phyloP scores from a whole-genome alignment of 2,329 filamentous ascomycete species.

The Xylogone sp. region DNA sequence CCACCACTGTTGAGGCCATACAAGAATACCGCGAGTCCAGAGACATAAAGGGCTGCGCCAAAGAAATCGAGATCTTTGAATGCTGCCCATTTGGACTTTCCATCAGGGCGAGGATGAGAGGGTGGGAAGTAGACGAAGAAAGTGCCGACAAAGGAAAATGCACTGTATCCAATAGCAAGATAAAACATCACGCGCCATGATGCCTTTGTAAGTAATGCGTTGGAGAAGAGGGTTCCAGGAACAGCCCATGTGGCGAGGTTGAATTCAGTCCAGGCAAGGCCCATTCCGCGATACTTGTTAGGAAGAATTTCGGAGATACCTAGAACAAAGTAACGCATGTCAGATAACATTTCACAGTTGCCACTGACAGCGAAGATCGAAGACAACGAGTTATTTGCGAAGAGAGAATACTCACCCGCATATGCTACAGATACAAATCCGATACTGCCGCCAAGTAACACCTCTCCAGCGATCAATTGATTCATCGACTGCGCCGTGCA shows the following conservation, averaged over 20 bases:
- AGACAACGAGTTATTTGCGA: neutral
- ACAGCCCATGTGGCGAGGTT: conserved; percentile 22
- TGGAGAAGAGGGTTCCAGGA: conserved; percentile 25
- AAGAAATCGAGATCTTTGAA: conserved; percentile 29
- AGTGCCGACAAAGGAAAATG: conserved; percentile 40
- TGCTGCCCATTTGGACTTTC: conserved; percentile 26
- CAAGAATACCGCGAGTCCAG: conserved; percentile 38
- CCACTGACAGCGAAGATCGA: conserved; percentile 25
- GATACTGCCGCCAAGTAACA: conserved; percentile 29
- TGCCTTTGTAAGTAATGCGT: conserved; percentile 31
- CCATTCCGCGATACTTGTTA: conserved; percentile 37
- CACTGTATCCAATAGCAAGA: conserved; percentile 33
- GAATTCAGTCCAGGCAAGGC: conserved; percentile 27
- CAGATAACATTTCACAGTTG: too few species aligned
- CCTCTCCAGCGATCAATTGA: conserved; percentile 33
- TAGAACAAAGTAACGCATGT: conserved; percentile 27
- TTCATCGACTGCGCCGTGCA: conserved; percentile 30
- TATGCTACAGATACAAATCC: conserved; percentile 11
- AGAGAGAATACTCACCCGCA: conserved; percentile 7
- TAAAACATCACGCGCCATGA: conserved; percentile 45
- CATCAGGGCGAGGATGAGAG: conserved; percentile 27
- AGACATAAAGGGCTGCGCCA: conserved; percentile 31
- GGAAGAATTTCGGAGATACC: conserved; percentile 43
- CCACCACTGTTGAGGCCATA: conserved; percentile 41
- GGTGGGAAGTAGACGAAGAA: conserved; percentile 30